Evolutionary conservation across 306 rosid species (phyloP).

Genomic region (Prunus mira): DNA sequence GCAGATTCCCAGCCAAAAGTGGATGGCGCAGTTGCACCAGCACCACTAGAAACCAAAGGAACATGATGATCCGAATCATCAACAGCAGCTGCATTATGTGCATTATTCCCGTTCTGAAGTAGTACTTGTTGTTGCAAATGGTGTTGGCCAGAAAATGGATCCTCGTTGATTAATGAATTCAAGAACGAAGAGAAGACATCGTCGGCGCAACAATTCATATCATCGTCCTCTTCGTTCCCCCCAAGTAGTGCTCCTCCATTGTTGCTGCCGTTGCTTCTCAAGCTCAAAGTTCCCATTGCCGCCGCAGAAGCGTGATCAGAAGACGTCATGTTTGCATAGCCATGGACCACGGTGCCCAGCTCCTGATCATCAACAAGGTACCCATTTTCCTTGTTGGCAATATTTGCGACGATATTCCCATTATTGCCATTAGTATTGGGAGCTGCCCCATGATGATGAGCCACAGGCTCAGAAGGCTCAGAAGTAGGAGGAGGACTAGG

Average conservation of each 20-base stretch:
- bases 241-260: not conserved
- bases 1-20: conserved; percentile 40
- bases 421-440: not conserved
- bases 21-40: not conserved
- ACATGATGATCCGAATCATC: not conserved
- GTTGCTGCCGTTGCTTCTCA: conserved; percentile 14
- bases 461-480: not conserved
- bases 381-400: not conserved
- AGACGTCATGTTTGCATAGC: conserved; percentile 4
- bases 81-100: not conserved
- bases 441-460: not conserved
- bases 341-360: not conserved
- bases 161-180: conserved; percentile 72
- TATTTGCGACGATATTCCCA: not conserved
- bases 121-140: conserved; percentile 8
- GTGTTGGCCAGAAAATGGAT: conserved; percentile 41
- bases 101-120: conserved; percentile 3
- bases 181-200: conserved; percentile 72
- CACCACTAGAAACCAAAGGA: not conserved
- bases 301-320: conserved; percentile 6
- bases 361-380: not conserved
- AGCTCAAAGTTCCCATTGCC: conserved; percentile 14
- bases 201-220: conserved; percentile 42
- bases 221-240: conserved; percentile 26
- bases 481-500: not conserved